Conservation (phyloP, 306 rosid genomes). For the Albizia julibrissin region DNA sequence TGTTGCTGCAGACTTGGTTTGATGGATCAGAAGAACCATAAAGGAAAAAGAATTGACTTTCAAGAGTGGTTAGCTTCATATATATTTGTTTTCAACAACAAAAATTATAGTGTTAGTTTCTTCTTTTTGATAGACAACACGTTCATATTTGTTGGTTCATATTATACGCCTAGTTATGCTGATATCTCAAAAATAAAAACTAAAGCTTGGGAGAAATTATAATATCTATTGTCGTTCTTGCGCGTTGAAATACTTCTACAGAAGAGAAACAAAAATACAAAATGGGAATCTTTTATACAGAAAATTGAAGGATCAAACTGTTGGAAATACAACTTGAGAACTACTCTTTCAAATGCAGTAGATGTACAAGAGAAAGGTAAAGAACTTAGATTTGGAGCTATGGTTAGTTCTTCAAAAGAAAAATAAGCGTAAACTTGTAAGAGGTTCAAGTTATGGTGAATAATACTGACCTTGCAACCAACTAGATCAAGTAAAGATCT, state of each 20-base stretch:
- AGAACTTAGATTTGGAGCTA: background rate
- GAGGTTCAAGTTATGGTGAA: background rate
- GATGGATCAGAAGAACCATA: background rate
- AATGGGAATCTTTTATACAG: background rate
- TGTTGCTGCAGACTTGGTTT: conserved; percentile 50
- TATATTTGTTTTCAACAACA: no score
- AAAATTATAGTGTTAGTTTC: no score
- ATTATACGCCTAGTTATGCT: background rate
- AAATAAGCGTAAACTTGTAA: background rate
- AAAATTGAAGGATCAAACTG: background rate
- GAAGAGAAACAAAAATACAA: background rate
- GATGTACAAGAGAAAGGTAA: background rate
- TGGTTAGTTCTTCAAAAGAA: background rate
- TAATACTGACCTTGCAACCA: conserved; percentile 77
- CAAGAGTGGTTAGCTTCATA: no score
- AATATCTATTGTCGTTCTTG: conserved; percentile 7
- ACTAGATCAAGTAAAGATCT: conserved; percentile 74
- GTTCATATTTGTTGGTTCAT: background rate
- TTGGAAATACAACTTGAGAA: background rate
- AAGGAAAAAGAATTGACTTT: background rate
- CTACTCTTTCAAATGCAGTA: background rate
- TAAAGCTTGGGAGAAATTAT: background rate
- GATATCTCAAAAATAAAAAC: background rate
- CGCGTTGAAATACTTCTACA: background rate
- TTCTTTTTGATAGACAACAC: no score